Percentiles rank a stretch among this genome's conserved stretches.
These are phyloP conservation scores for Epichloe elymi DNA, from an alignment of 2,329 filamentous ascomycete species.

Conservation along the genomic window DNA sequence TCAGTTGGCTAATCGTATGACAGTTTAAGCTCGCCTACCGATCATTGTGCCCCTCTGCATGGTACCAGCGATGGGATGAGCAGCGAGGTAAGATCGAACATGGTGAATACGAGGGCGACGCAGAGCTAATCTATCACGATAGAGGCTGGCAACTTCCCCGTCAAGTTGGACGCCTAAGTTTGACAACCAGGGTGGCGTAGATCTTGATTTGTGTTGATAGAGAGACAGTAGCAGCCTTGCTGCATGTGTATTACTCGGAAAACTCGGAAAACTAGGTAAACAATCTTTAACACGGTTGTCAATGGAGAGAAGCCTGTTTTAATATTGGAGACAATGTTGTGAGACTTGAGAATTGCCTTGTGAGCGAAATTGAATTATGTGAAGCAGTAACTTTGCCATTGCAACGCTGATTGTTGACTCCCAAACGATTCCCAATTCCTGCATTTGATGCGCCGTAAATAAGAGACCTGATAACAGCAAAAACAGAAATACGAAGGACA, in stretches of 20 bases:
- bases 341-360: not conserved
- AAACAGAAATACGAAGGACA: not conserved
- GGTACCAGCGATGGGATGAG: constrained; percentile 92
- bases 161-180: constrained; percentile 45
- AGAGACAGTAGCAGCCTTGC: constrained; percentile 18
- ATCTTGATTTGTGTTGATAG: constrained; percentile 13
- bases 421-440: not conserved
- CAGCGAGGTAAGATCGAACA: constrained; percentile 63
- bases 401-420: not conserved
- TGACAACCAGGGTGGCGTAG: constrained; percentile 11
- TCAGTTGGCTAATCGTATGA: constrained; percentile 9
- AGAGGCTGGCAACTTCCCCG: constrained; percentile 58
- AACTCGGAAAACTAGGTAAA: constrained; percentile 15
- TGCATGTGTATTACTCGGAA: constrained; percentile 25
- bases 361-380: not conserved
- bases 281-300: constrained; percentile 14
- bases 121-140: constrained; percentile 15
- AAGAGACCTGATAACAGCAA: not conserved
- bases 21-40: constrained; percentile 96
- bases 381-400: not conserved
- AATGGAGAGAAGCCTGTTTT: constrained; percentile 5
- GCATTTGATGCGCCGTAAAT: not conserved
- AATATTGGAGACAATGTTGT: constrained; percentile 2
- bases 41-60: constrained; percentile 91
- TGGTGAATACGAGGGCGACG: not conserved